Conservation (phyloP, 2,329 filamentous ascomycete species). For the Calcarisporium arbuscula region DNA sequence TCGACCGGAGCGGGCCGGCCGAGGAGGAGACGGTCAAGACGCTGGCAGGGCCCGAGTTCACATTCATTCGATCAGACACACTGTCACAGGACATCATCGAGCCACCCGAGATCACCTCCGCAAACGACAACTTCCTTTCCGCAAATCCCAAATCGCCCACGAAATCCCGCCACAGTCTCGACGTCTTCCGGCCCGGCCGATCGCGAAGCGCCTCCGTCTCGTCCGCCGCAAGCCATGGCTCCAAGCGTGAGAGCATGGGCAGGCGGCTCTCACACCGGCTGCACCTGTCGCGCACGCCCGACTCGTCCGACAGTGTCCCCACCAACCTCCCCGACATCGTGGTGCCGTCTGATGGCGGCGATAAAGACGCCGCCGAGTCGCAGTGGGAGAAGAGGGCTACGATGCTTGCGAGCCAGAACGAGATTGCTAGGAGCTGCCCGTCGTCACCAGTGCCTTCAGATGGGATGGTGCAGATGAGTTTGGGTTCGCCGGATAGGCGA, state of each 20-base stretch:
- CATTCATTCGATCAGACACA: constrained; percentile 80
- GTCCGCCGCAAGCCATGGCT: constrained; percentile 30
- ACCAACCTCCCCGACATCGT: constrained; percentile 71
- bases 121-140: constrained; percentile 25
- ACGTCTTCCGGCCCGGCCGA: constrained; percentile 38
- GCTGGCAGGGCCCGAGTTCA: constrained; percentile 59
- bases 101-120: constrained; percentile 46
- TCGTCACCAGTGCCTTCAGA: constrained; percentile 26
- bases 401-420: constrained; percentile 66
- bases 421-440: constrained; percentile 38
- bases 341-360: constrained; percentile 34
- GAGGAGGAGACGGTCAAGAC: constrained; percentile 30
- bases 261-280: constrained; percentile 63
- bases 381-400: constrained; percentile 93
- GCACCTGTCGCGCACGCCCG: constrained; percentile 53
- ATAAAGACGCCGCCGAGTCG: constrained; percentile 50
- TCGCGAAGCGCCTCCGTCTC: constrained; percentile 44
- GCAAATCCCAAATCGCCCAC: constrained; percentile 19
- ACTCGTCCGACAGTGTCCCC: constrained; percentile 69
- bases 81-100: constrained; percentile 70
- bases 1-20: constrained; percentile 27
- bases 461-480: constrained; percentile 21
- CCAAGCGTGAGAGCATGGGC: constrained; percentile 24
- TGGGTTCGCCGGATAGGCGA: constrained; percentile 1
- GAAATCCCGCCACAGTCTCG: constrained; percentile 33